These are phyloP conservation scores for Clarireedia hainanense DNA, from an alignment of 2,329 filamentous ascomycete genomes.

Conservation along the genomic window DNA sequence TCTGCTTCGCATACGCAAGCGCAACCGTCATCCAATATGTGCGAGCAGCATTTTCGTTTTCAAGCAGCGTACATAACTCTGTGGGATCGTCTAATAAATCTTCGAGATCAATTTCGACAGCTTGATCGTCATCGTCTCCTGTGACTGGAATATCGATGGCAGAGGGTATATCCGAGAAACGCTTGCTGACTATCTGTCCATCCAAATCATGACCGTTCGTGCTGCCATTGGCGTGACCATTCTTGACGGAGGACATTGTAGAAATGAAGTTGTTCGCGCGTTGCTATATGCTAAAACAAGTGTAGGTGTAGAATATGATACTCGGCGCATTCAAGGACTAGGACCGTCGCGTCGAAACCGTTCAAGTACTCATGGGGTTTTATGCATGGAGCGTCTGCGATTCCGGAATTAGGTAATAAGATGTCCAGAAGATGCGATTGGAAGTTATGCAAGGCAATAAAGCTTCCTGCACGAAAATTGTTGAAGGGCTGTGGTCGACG, in stretches of 20 bases:
- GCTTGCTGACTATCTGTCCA: constrained; percentile 29
- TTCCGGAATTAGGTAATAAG: background rate
- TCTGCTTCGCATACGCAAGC: constrained; percentile 91
- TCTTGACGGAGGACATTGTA: constrained; percentile 21
- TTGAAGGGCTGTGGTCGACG: background rate
- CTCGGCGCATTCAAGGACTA: constrained; percentile 2
- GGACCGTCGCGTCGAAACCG: constrained; percentile 6
- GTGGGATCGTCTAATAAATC: constrained; percentile 89
- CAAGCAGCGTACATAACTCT: constrained; percentile 88
- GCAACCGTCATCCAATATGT: constrained; percentile 98
- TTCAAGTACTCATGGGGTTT: background rate
- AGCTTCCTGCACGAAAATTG: background rate
- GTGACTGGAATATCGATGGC: constrained; percentile 61
- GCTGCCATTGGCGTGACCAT: constrained; percentile 22
- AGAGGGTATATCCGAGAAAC: constrained; percentile 57
- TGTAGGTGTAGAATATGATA: background rate
- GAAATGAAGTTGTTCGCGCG: background rate
- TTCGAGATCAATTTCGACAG: constrained; percentile 87
- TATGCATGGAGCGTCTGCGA: background rate
- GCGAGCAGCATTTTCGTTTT: constrained; percentile 86
- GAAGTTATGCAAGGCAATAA: background rate
- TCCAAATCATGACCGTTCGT: constrained; percentile 21
- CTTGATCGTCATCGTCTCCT: constrained; percentile 56
- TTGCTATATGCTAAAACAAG: background rate
- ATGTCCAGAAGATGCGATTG: background rate